phyloP scores from a whole-genome alignment of 768 basidiomycete species.

The Lentinula sp. region DNA sequence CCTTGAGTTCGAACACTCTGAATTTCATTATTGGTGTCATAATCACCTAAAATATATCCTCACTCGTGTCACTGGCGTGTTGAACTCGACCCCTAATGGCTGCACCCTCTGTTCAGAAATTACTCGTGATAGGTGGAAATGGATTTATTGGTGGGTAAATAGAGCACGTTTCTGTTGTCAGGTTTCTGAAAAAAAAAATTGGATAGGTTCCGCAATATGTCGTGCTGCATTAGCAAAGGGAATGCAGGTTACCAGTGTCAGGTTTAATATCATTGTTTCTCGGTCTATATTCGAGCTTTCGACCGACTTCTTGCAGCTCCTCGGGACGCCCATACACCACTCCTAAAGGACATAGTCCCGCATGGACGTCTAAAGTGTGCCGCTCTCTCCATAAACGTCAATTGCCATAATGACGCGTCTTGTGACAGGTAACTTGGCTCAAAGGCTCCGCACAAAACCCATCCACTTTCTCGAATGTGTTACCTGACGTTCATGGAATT shows the following conservation, averaged over 20 bases:
- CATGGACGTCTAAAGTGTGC: constrained; percentile 74
- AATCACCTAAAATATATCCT: neutral
- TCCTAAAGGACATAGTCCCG: constrained; percentile 84
- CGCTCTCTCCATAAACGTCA: constrained; percentile 7
- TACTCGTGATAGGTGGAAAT: constrained; percentile 98
- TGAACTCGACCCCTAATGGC: neutral
- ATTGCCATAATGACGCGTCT: constrained; percentile 11
- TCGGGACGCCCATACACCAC: constrained; percentile 83
- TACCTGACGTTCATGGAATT: constrained; percentile 65
- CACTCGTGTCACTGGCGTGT: neutral
- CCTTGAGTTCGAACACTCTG: neutral
- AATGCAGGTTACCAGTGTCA: constrained; percentile 84
- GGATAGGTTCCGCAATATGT: constrained; percentile 86
- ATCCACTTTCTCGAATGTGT: constrained; percentile 59
- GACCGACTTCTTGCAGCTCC: constrained; percentile 41
- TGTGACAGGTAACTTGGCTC: constrained; percentile 77
- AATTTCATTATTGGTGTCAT: neutral
- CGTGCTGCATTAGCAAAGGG: constrained; percentile 80
- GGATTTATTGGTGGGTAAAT: constrained; percentile 79
- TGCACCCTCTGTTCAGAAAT: constrained; percentile 34
- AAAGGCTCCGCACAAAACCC: constrained; percentile 79
- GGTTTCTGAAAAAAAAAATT: neutral
- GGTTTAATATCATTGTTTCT: constrained; percentile 35
- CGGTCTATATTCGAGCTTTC: neutral
- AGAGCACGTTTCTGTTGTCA: neutral